A percentile compares a stretch with the other conserved stretches of the same genome.
Evolutionary conservation across 148 eudicot genomes (phyloP).

Genomic region (Rhododendron williamsianum): DNA sequence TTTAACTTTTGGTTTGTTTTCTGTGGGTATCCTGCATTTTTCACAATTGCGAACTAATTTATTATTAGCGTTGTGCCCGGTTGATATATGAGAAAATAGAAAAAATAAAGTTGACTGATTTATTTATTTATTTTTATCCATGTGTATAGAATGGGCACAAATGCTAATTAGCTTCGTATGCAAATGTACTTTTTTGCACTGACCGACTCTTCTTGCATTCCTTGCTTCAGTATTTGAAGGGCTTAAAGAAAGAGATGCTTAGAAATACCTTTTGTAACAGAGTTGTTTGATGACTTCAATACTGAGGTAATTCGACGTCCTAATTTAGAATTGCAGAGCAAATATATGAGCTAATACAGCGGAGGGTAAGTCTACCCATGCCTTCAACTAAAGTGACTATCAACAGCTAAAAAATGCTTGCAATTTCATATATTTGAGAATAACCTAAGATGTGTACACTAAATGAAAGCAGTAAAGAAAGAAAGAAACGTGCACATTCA

Average conservation of each 20-base stretch:
- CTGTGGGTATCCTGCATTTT: too few species aligned
- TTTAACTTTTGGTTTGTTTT: too few species aligned
- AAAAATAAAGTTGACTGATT: too few species aligned
- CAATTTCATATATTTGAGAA: too few species aligned
- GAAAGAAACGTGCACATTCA: not conserved
- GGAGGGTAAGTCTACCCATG: not conserved
- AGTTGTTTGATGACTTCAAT: conserved; percentile 30
- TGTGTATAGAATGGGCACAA: too few species aligned
- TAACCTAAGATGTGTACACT: too few species aligned
- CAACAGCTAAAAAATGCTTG: too few species aligned
- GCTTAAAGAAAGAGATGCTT: conserved; percentile 35
- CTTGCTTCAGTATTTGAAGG: conserved; percentile 36
- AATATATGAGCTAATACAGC: not conserved
- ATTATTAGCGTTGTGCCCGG: too few species aligned
- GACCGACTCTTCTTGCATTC: conserved; percentile 1
- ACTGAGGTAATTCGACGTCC: conserved; percentile 26
- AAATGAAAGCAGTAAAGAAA: not conserved
- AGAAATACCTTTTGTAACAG: conserved; percentile 41
- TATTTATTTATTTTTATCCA: too few species aligned
- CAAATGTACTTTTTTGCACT: conserved; percentile 3
- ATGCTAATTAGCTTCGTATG: not conserved
- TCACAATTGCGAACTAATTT: too few species aligned
- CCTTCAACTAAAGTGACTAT: not conserved
- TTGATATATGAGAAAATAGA: too few species aligned
- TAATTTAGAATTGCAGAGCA: not conserved